phyloP scores from a whole-genome alignment of 164 flowering plant genomes.

The Chimonanthus salicifolius region DNA sequence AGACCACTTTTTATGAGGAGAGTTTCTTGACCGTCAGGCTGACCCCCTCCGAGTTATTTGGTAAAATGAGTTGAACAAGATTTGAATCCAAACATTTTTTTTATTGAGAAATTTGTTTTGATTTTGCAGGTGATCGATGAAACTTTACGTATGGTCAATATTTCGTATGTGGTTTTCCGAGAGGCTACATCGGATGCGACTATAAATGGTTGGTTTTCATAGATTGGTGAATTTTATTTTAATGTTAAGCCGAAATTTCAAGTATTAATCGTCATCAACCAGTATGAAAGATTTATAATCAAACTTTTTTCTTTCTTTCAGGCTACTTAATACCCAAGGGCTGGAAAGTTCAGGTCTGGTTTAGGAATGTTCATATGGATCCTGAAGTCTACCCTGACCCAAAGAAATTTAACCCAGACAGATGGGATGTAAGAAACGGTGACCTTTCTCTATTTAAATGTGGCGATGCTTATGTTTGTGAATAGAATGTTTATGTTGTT shows the following conservation, averaged over 20 bases:
- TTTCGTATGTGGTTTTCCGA: constrained; percentile 62
- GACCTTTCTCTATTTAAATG: background rate
- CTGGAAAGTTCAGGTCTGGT: constrained; percentile 81
- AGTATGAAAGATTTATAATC: too few species aligned
- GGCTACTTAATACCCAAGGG: constrained; percentile 73
- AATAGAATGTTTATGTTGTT: background rate
- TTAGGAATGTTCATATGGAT: constrained; percentile 72
- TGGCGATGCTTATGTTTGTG: background rate
- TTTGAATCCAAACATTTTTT: background rate
- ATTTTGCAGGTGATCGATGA: constrained; percentile 70
- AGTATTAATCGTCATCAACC: too few species aligned
- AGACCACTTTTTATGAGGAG: too few species aligned
- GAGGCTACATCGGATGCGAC: constrained; percentile 57
- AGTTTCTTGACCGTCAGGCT: too few species aligned
- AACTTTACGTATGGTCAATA: constrained; percentile 61
- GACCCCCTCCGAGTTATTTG: too few species aligned
- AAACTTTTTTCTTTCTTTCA: constrained; percentile 13
- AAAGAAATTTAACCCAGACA: constrained; percentile 58
- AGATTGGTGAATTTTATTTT: constrained; percentile 28
- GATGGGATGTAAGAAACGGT: constrained; percentile 85
- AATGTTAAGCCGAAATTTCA: background rate
- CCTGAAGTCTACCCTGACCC: constrained; percentile 65
- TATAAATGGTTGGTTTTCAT: constrained; percentile 40
- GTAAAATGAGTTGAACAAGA: too few species aligned
- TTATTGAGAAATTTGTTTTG: background rate